Base-by-base conservation (phyloP, 345 rosid genomes). In the Gossypium mustelinum region DNA sequence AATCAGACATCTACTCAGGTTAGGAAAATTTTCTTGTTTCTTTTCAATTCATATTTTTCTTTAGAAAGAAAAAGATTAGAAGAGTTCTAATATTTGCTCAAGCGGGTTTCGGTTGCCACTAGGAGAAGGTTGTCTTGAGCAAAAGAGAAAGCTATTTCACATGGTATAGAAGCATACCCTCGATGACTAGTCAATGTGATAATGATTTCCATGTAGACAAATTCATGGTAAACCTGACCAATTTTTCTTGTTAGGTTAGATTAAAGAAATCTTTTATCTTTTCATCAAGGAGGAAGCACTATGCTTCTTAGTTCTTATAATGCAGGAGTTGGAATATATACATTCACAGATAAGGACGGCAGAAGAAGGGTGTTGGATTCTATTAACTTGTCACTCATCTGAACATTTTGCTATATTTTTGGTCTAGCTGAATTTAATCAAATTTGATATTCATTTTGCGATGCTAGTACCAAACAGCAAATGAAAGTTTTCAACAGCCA, bases 1-100 rank as follows among this genome's bases (percentile, higher is more conserved):
- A 75, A 85, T 74, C 85, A 80, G 72, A 68, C 76, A 41, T 62
- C 86, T 69, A 80, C 64, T 79, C 83, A 81, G 87, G 89, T 88
- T 73, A 56, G 87, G 84, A 71, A 64, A 78, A 75, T 47, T 58
- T 59, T 16, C 13, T 27, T 22, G 34, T 70, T 11, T 50, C n/a
- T 11, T 14, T 71, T 10, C 17, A 13, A 68, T 39, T 47, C 20
- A 7, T 22, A 44, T 11, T 12, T 51, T 51, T 51, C 7, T 14
- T 51, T 5, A 51, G 16, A 50, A 61, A 4, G 7, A 44, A 64
- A 43, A 18, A 44, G 52, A 18, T 34, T 9, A 39, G 48, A 62
- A 34, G 1, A 6, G 2, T 44, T 43, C 17, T 72, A 43, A 11
- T 41, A 14, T 73, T 57, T 11, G 18, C 54, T 59, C 52, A 77